Percentiles rank a stretch among this genome's conserved stretches.
These are phyloP conservation scores for Raphanus sativus DNA, from an alignment of 345 rosid species.

Conservation along the genomic window DNA sequence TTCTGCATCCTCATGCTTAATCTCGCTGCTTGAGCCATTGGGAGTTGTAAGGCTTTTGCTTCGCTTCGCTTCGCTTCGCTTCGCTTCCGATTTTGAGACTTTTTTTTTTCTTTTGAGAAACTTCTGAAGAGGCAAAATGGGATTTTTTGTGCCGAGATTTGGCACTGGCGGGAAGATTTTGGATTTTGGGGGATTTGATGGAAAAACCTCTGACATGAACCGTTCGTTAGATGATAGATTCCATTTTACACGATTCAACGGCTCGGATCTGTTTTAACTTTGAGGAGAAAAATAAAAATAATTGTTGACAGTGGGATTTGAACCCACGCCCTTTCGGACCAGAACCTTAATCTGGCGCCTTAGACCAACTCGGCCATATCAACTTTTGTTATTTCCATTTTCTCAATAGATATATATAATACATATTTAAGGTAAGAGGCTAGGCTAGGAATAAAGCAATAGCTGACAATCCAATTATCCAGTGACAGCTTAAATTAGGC, in stretches of 20 bases:
- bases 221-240: not conserved
- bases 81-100: not conserved
- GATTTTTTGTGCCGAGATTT: not conserved
- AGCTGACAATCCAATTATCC: too few species aligned
- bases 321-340: conserved; percentile 99
- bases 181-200: not conserved
- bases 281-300: not conserved
- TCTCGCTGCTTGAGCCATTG: conserved; percentile 86
- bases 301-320: conserved; percentile 91
- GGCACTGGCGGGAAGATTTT: not conserved
- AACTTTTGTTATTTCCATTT: conserved; percentile 21
- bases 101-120: not conserved
- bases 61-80: too few species aligned
- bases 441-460: too few species aligned
- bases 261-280: not conserved
- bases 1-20: conserved; percentile 71
- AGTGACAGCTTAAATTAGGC: too few species aligned
- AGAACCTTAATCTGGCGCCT: conserved; percentile 99
- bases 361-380: conserved; percentile 99
- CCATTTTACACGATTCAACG: not conserved
- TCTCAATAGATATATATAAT: not conserved
- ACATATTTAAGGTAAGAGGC: too few species aligned
- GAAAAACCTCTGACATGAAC: not conserved
- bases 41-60: not conserved
- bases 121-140: not conserved